These are phyloP conservation scores for Plasmodium gallinaceum DNA, from an alignment of 169 alveolate genomes.

Conservation along the genomic window DNA sequence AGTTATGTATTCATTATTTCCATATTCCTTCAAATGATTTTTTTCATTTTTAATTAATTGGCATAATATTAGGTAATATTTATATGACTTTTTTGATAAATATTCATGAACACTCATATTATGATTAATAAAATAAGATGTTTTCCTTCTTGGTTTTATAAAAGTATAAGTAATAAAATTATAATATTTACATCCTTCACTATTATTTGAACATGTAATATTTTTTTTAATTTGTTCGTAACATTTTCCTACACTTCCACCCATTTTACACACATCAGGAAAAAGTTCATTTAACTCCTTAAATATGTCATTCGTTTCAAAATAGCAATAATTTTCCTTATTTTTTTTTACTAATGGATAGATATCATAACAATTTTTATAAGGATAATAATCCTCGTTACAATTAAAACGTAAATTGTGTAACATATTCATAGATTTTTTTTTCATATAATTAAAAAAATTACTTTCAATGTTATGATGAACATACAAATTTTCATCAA, in stretches of 20 bases:
- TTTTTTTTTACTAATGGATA: slow-evolving; percentile 21
- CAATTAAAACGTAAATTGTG: slow-evolving; percentile 18
- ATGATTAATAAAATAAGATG: slow-evolving; percentile 41
- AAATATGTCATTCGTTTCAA: slow-evolving; percentile 17
- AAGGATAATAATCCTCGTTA: slow-evolving; percentile 34
- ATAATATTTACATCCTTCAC: slow-evolving; percentile 39
- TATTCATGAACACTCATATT: slow-evolving; percentile 38
- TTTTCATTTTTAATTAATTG: slow-evolving; percentile 40
- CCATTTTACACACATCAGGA: slow-evolving; percentile 31
- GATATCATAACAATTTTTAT: slow-evolving; percentile 51
- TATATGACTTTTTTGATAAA: slow-evolving; percentile 30
- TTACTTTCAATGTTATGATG: slow-evolving; percentile 19
- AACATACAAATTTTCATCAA: slow-evolving; percentile 24
- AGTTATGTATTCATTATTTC: slow-evolving; percentile 10
- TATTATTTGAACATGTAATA: slow-evolving; percentile 25
- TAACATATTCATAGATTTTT: slow-evolving; percentile 2
- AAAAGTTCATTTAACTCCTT: slow-evolving; percentile 23
- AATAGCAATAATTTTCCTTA: slow-evolving; percentile 13
- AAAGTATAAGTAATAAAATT: slow-evolving; percentile 22
- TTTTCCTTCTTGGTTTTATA: slow-evolving; percentile 40
- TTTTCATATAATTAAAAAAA: slow-evolving; percentile 25
- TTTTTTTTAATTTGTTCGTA: slow-evolving; percentile 33
- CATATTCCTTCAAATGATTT: background rate
- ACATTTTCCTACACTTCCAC: slow-evolving; percentile 15
- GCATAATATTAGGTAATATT: slow-evolving; percentile 17